Base-by-base conservation (phyloP, 306 rosid genomes). In the Prunus kanzakura region DNA sequence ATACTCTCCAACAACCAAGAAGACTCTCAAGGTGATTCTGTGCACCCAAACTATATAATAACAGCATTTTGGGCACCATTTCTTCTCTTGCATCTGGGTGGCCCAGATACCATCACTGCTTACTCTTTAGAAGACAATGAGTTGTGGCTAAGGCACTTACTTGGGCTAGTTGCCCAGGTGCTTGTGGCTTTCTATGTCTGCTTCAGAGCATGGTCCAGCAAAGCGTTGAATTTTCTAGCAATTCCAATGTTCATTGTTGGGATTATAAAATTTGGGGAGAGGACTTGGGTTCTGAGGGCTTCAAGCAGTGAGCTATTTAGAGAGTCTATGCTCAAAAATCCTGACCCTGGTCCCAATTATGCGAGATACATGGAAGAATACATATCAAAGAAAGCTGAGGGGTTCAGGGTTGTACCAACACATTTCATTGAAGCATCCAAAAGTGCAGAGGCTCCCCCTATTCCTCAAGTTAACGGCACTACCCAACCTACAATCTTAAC, bases 41-140 rank as follows among this genome's bases (percentile, higher is more conserved):
- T 0, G 3, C 11, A 78, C 3, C 54, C 75, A 35, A 46, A 41
- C 61, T 13, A 75, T 4, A 4, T 35, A 2, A 58, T 83, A 0
- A 67, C 35, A 30, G 32, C 32, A 30, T 30, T 30, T 30, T 30
- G 32, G 32, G 32, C 32, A 30, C 32, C 32, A n/a, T 81, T 84
- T 75, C 84, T 87, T 27, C 84, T 84, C 13, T 58, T 84, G 27
- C 86, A 81, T 58, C 88, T 87, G 2, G 86, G 90, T 20, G 84
- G 87, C 4, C 87, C 86, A 4, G 87, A 87, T 57, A 84, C 58
- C 22, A 76, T 86, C 18, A 76, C 84, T 27, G 86, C 84, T 0
- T 87, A 72, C 43, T 73, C 86, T 1, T 54, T 73, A 4, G 86
- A 79, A 46, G 90, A 84, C 52, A 87, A 84, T 15, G 79, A 87